These are phyloP conservation scores for Teratosphaeria zuluensis DNA, from an alignment of 2,329 filamentous ascomycete genomes.

Conservation along the genomic window DNA sequence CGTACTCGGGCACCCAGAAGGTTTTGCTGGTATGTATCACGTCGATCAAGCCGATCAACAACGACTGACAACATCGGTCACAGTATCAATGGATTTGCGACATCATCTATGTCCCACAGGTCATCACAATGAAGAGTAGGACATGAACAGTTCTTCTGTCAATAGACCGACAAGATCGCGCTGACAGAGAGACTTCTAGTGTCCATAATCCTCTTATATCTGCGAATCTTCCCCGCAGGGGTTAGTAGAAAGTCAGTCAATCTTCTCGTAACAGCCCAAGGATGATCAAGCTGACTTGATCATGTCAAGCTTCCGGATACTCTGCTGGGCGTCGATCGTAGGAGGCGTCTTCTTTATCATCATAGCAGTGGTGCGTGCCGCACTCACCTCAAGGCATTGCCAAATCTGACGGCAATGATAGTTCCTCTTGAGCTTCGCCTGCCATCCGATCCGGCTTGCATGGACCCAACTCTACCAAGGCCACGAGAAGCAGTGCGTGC, in stretches of 20 bases:
- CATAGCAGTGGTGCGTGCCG: background rate
- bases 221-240: background rate
- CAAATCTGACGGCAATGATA: background rate
- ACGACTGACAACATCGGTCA: background rate
- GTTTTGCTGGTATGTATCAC: background rate
- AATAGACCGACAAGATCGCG: background rate
- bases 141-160: background rate
- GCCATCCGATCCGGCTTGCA: background rate
- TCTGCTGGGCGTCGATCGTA: background rate
- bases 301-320: background rate
- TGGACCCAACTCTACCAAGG: background rate
- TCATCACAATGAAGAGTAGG: background rate
- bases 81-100: background rate
- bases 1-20: background rate
- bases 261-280: background rate
- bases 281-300: background rate
- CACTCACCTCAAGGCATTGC: background rate
- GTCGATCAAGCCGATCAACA: background rate
- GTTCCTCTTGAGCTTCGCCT: background rate
- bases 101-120: background rate
- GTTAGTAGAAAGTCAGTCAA: background rate
- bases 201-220: background rate
- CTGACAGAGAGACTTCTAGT: background rate
- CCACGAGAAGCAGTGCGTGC: background rate
- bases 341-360: background rate